A percentile compares a stretch with the other conserved stretches of the same genome.
These are phyloP conservation scores for Ulota crispa DNA, from an alignment of 225 moss, liverwort and hornwort species.

Conservation along the genomic window DNA sequence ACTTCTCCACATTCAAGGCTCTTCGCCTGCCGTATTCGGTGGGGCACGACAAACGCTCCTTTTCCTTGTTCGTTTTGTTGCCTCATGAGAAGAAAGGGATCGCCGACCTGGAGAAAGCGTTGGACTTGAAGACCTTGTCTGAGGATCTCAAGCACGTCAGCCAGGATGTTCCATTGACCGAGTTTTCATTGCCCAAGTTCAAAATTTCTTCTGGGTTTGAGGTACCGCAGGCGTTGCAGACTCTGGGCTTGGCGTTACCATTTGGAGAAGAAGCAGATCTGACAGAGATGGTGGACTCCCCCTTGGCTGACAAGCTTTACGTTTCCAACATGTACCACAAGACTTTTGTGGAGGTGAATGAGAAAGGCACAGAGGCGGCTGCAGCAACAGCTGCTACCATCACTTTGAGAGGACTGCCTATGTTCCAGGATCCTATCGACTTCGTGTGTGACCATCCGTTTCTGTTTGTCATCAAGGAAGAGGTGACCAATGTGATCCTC, in stretches of 20 bases:
- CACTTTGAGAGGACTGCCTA: conserved; percentile 44
- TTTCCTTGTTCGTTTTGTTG: conserved; percentile 83
- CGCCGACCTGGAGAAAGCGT: conserved; percentile 58
- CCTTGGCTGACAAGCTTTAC: conserved; percentile 42
- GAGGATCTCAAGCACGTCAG: conserved; percentile 51
- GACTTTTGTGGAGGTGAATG: conserved; percentile 83
- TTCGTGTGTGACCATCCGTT: conserved; percentile 97
- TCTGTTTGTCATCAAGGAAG: conserved; percentile 81
- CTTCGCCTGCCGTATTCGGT: conserved; percentile 68
- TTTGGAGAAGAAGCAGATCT: conserved; percentile 73
- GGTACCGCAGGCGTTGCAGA: conserved; percentile 59
- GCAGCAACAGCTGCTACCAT: conserved; percentile 54
- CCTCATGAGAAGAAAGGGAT: conserved; percentile 78
- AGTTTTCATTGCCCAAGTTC: conserved; percentile 80
- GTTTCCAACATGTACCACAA: conserved; percentile 81
- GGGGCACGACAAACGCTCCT: conserved; percentile 52
- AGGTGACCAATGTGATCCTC: conserved; percentile 67
- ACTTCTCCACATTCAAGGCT: conserved; percentile 73
- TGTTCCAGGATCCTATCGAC: conserved; percentile 50
- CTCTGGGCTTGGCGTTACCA: conserved; percentile 63
- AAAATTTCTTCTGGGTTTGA: conserved; percentile 69
- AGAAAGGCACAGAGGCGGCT: conserved; percentile 79
- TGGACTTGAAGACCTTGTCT: conserved; percentile 40
- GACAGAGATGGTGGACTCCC: conserved; percentile 59
- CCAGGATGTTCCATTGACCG: conserved; percentile 57